Conservation (phyloP, 345 rosid species). For the Ailanthus altissimus region DNA sequence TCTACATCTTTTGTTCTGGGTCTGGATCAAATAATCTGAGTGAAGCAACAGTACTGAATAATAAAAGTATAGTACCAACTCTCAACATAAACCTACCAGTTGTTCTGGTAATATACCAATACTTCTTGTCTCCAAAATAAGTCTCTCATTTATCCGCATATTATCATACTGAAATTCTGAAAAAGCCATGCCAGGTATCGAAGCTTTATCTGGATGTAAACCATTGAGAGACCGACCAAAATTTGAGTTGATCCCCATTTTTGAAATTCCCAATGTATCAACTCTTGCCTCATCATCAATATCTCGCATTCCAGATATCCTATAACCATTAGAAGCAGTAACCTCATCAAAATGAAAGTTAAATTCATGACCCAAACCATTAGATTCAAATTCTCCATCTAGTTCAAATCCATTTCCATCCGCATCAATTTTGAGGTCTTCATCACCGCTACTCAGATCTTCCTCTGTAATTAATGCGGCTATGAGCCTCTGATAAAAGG, state of each 20-base stretch:
- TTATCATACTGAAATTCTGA: conserved; percentile 61
- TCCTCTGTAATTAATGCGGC: conserved; percentile 90
- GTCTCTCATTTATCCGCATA: conserved; percentile 65
- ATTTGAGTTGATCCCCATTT: conserved; percentile 41
- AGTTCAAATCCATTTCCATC: conserved; percentile 56
- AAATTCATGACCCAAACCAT: conserved; percentile 48
- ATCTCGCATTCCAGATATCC: conserved; percentile 47
- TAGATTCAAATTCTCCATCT: conserved; percentile 63
- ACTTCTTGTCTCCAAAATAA: conserved; percentile 75
- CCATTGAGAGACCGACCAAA: conserved; percentile 46
- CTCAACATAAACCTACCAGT: conserved; percentile 51
- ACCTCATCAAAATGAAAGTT: conserved; percentile 39
- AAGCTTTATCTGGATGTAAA: conserved; percentile 43
- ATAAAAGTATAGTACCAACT: neutral
- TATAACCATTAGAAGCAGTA: conserved; percentile 49
- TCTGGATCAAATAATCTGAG: neutral
- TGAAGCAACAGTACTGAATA: conserved; percentile 19
- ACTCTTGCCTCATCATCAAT: conserved; percentile 50
- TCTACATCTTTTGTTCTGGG: neutral
- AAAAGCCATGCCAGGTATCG: conserved; percentile 37
- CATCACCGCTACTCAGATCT: conserved; percentile 44
- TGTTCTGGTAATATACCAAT: conserved; percentile 79
- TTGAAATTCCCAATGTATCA: conserved; percentile 40
- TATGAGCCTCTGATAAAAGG: conserved; percentile 77
- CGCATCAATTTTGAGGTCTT: conserved; percentile 50